Conservation (phyloP, 2,329 filamentous ascomycete genomes). For the Fusarium sp. region DNA sequence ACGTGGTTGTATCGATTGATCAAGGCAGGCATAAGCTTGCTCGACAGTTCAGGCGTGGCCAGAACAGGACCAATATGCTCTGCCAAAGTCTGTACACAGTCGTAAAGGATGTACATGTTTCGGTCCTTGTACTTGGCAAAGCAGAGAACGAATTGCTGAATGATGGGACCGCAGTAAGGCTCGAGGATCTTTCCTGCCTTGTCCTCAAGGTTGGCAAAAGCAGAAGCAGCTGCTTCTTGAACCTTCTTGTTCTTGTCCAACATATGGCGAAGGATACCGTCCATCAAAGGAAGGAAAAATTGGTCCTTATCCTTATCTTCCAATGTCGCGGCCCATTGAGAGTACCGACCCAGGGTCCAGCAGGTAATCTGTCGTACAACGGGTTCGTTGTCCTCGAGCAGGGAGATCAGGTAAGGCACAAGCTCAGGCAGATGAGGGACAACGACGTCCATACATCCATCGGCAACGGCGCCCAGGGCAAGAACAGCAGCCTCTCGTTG, state of each 20-base stretch:
- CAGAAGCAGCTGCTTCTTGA: slow-evolving; percentile 94
- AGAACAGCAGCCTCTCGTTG: slow-evolving; percentile 94
- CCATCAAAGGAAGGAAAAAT: slow-evolving; percentile 97
- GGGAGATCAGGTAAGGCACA: slow-evolving; percentile 87
- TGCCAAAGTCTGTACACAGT: slow-evolving; percentile 96
- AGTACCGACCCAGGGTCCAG: slow-evolving; percentile 96
- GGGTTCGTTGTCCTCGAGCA: slow-evolving; percentile 86
- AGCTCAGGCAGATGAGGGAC: slow-evolving; percentile 91
- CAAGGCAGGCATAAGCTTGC: slow-evolving; percentile 91
- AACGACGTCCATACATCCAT: slow-evolving; percentile 92
- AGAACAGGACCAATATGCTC: slow-evolving; percentile 88
- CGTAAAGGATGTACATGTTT: slow-evolving; percentile 99
- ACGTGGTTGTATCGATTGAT: slow-evolving; percentile 90
- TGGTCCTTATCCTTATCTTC: slow-evolving; percentile 75
- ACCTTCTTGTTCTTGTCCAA: slow-evolving; percentile 97
- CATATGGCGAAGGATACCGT: slow-evolving; percentile 94
- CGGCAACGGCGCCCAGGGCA: slow-evolving; percentile 92
- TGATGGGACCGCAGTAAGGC: slow-evolving; percentile 89
- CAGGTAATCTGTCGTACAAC: slow-evolving; percentile 97
- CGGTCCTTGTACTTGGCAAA: slow-evolving; percentile 97
- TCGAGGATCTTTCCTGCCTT: slow-evolving; percentile 84
- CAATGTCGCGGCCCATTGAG: slow-evolving; percentile 87
- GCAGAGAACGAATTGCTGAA: slow-evolving; percentile 91
- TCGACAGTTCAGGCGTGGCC: slow-evolving; percentile 82
- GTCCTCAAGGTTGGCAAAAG: slow-evolving; percentile 95